Conservation (phyloP, 805 yeast genomes). For the Saturnispora serradocipensis region DNA sequence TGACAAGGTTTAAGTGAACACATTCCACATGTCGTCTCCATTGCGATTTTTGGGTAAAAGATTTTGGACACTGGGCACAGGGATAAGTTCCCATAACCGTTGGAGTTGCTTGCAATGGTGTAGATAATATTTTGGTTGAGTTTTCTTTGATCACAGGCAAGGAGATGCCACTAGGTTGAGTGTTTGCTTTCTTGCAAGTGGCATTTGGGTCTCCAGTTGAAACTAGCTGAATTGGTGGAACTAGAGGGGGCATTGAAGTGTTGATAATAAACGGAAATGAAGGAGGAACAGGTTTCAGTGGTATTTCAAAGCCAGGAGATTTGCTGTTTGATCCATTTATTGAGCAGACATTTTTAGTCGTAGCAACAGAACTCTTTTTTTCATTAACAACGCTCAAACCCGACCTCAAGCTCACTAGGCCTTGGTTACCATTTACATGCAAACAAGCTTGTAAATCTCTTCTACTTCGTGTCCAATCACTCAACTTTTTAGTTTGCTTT, state of each 20-base stretch:
- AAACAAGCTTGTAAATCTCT: neutral
- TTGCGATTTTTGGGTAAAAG: conserved; percentile 57
- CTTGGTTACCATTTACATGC: neutral
- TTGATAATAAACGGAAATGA: neutral
- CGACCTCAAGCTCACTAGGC: neutral
- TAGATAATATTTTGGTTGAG: neutral
- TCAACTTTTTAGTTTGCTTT: neutral
- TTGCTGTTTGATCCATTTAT: neutral
- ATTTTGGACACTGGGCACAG: conserved; percentile 28
- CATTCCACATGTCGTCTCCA: conserved; percentile 59
- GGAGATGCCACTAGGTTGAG: neutral
- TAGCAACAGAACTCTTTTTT: neutral
- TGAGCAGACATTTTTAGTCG: neutral
- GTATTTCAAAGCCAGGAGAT: neutral
- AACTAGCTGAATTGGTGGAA: neutral
- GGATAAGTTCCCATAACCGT: conserved; percentile 17
- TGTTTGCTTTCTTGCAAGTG: neutral
- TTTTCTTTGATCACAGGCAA: neutral
- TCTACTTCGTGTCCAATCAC: conserved; percentile 2
- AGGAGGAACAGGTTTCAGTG: neutral
- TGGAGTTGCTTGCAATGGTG: neutral
- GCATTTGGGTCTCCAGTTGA: neutral
- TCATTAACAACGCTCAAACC: neutral
- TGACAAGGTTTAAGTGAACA: conserved; percentile 46
- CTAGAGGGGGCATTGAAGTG: neutral